Evolutionary conservation across 2,329 filamentous ascomycete genomes (phyloP).

Genomic region (Alternaria postmessia): DNA sequence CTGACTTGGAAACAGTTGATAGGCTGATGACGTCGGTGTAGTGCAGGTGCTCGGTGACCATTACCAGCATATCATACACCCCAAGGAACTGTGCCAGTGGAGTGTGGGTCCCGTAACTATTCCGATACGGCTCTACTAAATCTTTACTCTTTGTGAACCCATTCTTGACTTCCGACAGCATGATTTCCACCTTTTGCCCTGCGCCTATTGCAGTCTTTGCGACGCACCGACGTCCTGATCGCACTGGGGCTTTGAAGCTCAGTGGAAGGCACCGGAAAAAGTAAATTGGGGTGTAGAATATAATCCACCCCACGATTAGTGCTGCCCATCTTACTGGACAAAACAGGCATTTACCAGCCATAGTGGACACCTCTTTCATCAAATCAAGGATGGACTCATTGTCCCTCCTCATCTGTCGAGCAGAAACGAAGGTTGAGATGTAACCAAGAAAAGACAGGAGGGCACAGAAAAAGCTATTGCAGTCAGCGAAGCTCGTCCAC

Average conservation of each 20-base stretch:
- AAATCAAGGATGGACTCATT: background rate
- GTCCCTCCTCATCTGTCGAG: background rate
- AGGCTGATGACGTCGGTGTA: slow-evolving; percentile 37
- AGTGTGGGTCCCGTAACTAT: slow-evolving; percentile 7
- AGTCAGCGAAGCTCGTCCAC: background rate
- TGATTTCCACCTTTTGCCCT: slow-evolving; percentile 22
- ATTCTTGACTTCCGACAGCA: slow-evolving; percentile 16
- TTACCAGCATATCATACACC: slow-evolving; percentile 43
- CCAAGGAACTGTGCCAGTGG: slow-evolving; percentile 36
- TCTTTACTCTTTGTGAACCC: slow-evolving; percentile 2
- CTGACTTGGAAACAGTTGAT: slow-evolving; percentile 33
- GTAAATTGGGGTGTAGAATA: slow-evolving; percentile 16
- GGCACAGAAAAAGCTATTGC: slow-evolving; percentile 19
- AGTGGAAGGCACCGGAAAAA: slow-evolving; percentile 33
- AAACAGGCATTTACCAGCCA: background rate
- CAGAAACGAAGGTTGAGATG: slow-evolving; percentile 8
- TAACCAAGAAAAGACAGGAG: slow-evolving; percentile 24
- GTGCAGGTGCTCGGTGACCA: slow-evolving; percentile 36
- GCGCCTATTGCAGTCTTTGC: slow-evolving; percentile 25
- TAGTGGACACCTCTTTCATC: background rate
- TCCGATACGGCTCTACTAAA: slow-evolving; percentile 4
- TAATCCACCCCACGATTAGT: background rate
- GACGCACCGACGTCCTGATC: slow-evolving; percentile 24
- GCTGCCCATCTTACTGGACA: slow-evolving; percentile 6
- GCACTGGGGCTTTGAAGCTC: slow-evolving; percentile 22